phyloP scores from a whole-genome alignment of 768 basidiomycete species.

The Rhizopogon rudus region DNA sequence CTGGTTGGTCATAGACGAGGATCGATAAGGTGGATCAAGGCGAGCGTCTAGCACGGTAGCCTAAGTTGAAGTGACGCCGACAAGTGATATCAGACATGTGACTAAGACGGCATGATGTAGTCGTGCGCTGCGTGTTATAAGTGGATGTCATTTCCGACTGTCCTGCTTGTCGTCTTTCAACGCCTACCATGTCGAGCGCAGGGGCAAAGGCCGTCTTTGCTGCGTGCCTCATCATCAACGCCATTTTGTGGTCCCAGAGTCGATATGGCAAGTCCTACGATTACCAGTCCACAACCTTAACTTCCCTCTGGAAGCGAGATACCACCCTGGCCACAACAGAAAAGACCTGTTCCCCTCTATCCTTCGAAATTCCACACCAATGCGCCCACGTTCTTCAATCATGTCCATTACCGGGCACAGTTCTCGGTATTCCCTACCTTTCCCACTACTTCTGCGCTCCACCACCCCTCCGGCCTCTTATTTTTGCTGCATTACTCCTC shows the following conservation, averaged over 20 bases:
- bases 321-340: background rate
- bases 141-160: background rate
- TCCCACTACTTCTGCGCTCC: conserved; percentile 67
- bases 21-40: too few relatives aligned
- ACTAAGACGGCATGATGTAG: background rate
- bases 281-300: background rate
- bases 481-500: conserved; percentile 58
- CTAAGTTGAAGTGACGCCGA: too few relatives aligned
- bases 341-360: conserved; percentile 51
- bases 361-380: conserved; percentile 48
- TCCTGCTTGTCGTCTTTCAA: background rate
- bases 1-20: too few relatives aligned
- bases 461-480: conserved; percentile 45
- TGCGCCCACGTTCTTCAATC: conserved; percentile 55
- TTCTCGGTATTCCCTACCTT: conserved; percentile 69
- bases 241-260: conserved; percentile 62
- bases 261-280: conserved; percentile 35
- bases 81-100: too few relatives aligned
- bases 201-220: conserved; percentile 48
- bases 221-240: conserved; percentile 48
- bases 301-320: conserved; percentile 8
- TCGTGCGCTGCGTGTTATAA: background rate
- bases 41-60: too few relatives aligned
- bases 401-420: conserved; percentile 58
- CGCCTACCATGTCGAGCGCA: conserved; percentile 39